Conservation (phyloP, 106 monocot species). For the Phalaenopsis aphrodite region DNA sequence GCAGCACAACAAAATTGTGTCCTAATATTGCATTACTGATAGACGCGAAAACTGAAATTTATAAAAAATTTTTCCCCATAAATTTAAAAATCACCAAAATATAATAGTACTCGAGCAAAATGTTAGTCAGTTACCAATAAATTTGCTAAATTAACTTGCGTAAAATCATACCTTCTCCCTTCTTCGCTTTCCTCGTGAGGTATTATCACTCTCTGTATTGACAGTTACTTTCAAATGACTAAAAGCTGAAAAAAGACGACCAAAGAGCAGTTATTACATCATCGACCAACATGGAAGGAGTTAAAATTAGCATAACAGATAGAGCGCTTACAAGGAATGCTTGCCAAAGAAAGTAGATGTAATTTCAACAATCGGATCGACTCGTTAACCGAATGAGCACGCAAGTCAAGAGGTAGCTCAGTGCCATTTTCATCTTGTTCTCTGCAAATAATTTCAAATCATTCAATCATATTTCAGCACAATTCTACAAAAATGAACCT, state of each 20-base stretch:
- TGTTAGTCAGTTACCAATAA: neutral
- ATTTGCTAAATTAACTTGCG: neutral
- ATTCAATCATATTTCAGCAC: neutral
- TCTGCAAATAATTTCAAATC: slow-evolving; percentile 19
- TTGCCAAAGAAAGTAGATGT: slow-evolving; percentile 45
- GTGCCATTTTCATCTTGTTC: slow-evolving; percentile 18
- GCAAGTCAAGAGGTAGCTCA: slow-evolving; percentile 51
- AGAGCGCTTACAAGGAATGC: slow-evolving; percentile 51
- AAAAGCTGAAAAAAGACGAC: slow-evolving; percentile 27
- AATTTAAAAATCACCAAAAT: neutral
- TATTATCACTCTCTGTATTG: slow-evolving; percentile 32
- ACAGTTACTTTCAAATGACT: slow-evolving; percentile 50
- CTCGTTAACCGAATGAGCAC: slow-evolving; percentile 27
- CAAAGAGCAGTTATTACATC: slow-evolving; percentile 1
- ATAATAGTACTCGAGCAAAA: neutral
- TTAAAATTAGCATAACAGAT: neutral
- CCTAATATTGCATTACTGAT: neutral
- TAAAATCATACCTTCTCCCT: slow-evolving; percentile 31
- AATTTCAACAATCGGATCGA: slow-evolving; percentile 46
- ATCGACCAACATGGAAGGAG: slow-evolving; percentile 3
- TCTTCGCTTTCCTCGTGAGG: slow-evolving; percentile 43
- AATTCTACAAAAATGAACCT: neutral
- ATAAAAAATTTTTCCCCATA: neutral
- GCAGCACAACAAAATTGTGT: neutral
- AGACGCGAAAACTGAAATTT: neutral